Conservation (phyloP, 2,329 filamentous ascomycete genomes). For the Stromatinia cepivora region DNA sequence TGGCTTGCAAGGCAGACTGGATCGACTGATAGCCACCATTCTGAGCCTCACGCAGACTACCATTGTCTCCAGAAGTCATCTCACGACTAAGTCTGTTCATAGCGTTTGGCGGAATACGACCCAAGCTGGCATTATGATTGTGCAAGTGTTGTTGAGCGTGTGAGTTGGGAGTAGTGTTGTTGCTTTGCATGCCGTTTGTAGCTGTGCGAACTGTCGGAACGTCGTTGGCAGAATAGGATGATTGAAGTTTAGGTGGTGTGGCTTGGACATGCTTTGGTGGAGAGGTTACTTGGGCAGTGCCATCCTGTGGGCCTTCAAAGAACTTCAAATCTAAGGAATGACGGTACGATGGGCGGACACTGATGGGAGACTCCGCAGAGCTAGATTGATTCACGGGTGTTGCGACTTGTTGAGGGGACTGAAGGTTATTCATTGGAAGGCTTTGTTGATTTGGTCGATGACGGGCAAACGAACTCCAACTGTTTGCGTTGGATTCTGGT, state of each 20-base stretch:
- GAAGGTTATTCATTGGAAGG: slow-evolving; percentile 36
- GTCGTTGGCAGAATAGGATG: slow-evolving; percentile 88
- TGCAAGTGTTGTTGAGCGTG: slow-evolving; percentile 60
- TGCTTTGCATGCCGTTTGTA: slow-evolving; percentile 39
- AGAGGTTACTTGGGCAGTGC: slow-evolving; percentile 40
- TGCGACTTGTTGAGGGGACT: slow-evolving; percentile 41
- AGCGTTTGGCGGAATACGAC: slow-evolving; percentile 70
- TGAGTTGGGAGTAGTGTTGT: slow-evolving; percentile 50
- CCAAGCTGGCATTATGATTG: slow-evolving; percentile 79
- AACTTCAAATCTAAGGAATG: slow-evolving; percentile 59
- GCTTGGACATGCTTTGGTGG: slow-evolving; percentile 55
- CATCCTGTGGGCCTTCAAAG: slow-evolving; percentile 44
- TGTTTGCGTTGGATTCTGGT: slow-evolving; percentile 50
- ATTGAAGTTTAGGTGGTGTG: slow-evolving; percentile 73
- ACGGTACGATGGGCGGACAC: slow-evolving; percentile 51
- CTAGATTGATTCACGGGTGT: slow-evolving; percentile 42
- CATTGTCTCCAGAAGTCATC: slow-evolving; percentile 46
- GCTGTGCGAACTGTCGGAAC: slow-evolving; percentile 74
- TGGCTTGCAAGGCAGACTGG: slow-evolving; percentile 75
- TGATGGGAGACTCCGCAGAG: slow-evolving; percentile 49
- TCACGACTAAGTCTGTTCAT: slow-evolving; percentile 73
- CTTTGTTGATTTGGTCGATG: slow-evolving; percentile 51
- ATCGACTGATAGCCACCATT: slow-evolving; percentile 57
- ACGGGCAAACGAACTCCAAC: slow-evolving; percentile 40
- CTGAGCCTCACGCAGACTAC: slow-evolving; percentile 45